Evolutionary conservation across 2,329 filamentous ascomycete species (phyloP).

Genomic region (Dothideomycetes sp.): DNA sequence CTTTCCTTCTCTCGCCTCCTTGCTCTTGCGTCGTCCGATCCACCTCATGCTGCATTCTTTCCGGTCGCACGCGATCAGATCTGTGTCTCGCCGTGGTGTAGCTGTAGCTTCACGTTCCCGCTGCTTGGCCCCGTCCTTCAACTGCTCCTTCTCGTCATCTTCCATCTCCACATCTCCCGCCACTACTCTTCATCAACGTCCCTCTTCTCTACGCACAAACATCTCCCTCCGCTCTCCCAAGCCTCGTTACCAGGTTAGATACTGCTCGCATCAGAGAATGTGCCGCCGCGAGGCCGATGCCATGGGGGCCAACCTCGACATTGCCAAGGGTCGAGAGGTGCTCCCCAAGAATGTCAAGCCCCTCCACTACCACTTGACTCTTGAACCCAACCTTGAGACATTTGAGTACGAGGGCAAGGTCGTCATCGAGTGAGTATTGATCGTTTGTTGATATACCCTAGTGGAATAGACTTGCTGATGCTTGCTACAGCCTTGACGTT

Average conservation of each 20-base stretch:
- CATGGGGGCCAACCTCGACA: constrained; percentile 43
- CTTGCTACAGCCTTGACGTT: constrained; percentile 57
- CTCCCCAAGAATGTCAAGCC: constrained; percentile 87
- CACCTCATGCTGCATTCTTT: constrained; percentile 8
- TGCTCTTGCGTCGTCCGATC: constrained; percentile 7
- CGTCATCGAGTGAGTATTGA: constrained; percentile 59
- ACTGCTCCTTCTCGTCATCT: constrained; percentile 8
- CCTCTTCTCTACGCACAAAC: constrained; percentile 7
- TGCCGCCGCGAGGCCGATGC: constrained; percentile 54
- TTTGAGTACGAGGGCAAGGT: constrained; percentile 82
- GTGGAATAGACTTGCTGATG: constrained; percentile 14
- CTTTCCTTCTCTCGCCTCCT: constrained; percentile 6
- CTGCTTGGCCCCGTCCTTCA: background rate
- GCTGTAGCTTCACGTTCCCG: background rate
- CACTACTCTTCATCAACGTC: constrained; percentile 3
- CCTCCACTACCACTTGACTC: constrained; percentile 79
- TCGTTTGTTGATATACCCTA: too few relatives aligned
- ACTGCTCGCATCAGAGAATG: constrained; percentile 75
- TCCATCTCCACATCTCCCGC: background rate
- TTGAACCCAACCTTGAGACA: constrained; percentile 83
- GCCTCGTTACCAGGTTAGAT: constrained; percentile 29
- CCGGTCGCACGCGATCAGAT: constrained; percentile 12
- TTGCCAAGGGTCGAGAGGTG: constrained; percentile 65
- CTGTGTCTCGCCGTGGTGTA: constrained; percentile 7
- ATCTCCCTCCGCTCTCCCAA: background rate